phyloP scores from a whole-genome alignment of 257 asterid genomes.

The Mitragyna speciosa region DNA sequence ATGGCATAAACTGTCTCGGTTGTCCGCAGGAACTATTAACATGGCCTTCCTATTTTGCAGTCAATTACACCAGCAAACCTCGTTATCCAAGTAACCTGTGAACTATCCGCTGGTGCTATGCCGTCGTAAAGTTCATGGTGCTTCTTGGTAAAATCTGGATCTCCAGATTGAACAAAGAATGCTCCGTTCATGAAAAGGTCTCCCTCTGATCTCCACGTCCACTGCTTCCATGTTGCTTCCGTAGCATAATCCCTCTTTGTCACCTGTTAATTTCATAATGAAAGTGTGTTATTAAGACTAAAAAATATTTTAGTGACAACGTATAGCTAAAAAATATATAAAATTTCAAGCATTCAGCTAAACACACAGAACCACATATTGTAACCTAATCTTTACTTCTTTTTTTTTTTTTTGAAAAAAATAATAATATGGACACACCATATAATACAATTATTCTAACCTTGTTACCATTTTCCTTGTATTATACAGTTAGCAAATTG shows the following conservation, averaged over 20 bases:
- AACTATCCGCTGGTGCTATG: constrained; percentile 38
- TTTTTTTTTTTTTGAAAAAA: too few relatives aligned
- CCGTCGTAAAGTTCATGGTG: constrained; percentile 52
- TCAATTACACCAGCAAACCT: constrained; percentile 51
- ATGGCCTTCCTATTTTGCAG: constrained; percentile 52
- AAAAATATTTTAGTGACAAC: too few relatives aligned
- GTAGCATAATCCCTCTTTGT: constrained; percentile 66
- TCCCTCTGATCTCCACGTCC: constrained; percentile 92
- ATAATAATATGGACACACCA: too few relatives aligned
- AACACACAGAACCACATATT: not conserved
- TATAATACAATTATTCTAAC: too few relatives aligned
- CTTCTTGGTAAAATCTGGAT: constrained; percentile 43
- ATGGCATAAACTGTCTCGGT: not conserved
- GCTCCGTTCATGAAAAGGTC: constrained; percentile 74
- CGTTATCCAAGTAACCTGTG: constrained; percentile 48
- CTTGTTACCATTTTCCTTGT: too few relatives aligned
- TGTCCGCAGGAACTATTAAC: constrained; percentile 31
- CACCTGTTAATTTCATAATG: constrained; percentile 34
- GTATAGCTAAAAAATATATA: too few relatives aligned
- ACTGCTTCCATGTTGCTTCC: constrained; percentile 51
- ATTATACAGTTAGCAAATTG: too few relatives aligned
- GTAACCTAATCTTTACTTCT: too few relatives aligned
- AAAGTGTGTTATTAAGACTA: not conserved
- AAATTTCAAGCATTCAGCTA: not conserved
- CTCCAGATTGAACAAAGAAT: constrained; percentile 70